A percentile compares a stretch with the other conserved stretches of the same genome.
Evolutionary conservation across 2,329 filamentous ascomycete genomes (phyloP).

Genomic region (Zalaria obscura): DNA sequence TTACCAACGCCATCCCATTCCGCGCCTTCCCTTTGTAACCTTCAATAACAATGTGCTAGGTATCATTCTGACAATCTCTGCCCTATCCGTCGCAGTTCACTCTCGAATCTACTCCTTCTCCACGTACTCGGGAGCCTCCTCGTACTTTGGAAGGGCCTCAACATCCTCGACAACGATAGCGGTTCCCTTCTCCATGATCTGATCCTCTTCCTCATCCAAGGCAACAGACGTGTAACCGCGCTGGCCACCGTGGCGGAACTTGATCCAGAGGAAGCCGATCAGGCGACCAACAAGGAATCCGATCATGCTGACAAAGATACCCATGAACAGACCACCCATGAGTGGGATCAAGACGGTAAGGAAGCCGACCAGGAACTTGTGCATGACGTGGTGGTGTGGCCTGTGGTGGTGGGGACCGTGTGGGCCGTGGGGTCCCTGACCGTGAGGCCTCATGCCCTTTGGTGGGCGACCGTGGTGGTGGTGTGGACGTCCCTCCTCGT

Average conservation of each 20-base stretch:
- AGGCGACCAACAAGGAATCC: constrained; percentile 53
- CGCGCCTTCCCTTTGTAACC: too few species aligned
- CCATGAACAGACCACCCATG: constrained; percentile 53
- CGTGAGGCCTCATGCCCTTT: constrained; percentile 2
- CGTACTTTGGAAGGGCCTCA: constrained; percentile 16
- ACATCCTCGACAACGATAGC: constrained; percentile 5
- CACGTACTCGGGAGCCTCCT: constrained; percentile 20
- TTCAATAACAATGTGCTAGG: too few species aligned
- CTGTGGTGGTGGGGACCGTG: constrained; percentile 12
- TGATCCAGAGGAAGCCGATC: constrained; percentile 44
- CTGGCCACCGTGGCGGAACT: constrained; percentile 34
- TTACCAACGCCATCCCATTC: too few species aligned
- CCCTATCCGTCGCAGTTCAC: background rate
- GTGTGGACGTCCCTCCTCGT: background rate
- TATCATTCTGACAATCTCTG: too few species aligned
- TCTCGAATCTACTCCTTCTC: constrained; percentile 7
- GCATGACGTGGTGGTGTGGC: constrained; percentile 21
- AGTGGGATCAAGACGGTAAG: constrained; percentile 54
- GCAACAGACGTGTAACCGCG: constrained; percentile 17
- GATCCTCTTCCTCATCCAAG: constrained; percentile 10
- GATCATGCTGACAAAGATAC: constrained; percentile 51
- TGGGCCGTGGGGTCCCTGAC: constrained; percentile 8
- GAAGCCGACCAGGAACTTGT: constrained; percentile 36
- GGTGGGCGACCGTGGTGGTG: constrained; percentile 2
- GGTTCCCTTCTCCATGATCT: constrained; percentile 7